phyloP scores from a whole-genome alignment of 345 rosid species.

The Punica granatum region DNA sequence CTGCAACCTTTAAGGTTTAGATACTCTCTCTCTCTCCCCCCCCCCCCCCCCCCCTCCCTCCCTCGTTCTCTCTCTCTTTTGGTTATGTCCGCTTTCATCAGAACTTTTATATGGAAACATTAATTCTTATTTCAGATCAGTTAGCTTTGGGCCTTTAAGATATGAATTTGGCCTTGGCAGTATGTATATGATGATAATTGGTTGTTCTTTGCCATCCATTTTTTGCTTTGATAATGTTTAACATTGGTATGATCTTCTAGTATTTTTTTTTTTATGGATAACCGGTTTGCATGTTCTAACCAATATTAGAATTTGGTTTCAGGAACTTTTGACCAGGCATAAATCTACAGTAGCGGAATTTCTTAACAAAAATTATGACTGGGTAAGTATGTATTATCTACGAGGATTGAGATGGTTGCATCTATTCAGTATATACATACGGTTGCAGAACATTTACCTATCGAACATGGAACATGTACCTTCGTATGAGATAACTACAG shows the following conservation, averaged over 20 bases:
- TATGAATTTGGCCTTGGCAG: not conserved
- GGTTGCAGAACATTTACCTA: not conserved
- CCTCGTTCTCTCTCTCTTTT: not conserved
- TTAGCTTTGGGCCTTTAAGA: not conserved
- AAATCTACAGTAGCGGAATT: slow-evolving; percentile 98
- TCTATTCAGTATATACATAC: no score
- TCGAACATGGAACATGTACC: no score
- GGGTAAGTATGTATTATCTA: slow-evolving; percentile 40
- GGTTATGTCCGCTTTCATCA: not conserved
- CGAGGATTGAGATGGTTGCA: no score
- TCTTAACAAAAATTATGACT: slow-evolving; percentile 84
- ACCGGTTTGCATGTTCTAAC: not conserved
- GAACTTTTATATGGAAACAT: not conserved
- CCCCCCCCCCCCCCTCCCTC: not conserved
- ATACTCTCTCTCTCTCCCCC: not conserved
- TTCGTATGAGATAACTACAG: no score
- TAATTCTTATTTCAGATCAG: not conserved
- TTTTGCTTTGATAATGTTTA: not conserved
- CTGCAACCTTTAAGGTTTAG: slow-evolving; percentile 23
- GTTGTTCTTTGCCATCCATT: not conserved
- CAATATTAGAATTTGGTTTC: slow-evolving; percentile 20
- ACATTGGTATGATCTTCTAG: not conserved
- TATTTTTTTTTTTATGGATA: not conserved
- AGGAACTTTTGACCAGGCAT: slow-evolving; percentile 96
- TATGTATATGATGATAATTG: not conserved